Base-by-base conservation (phyloP, 2,329 filamentous ascomycete genomes). In the Fusarium mangiferae region DNA sequence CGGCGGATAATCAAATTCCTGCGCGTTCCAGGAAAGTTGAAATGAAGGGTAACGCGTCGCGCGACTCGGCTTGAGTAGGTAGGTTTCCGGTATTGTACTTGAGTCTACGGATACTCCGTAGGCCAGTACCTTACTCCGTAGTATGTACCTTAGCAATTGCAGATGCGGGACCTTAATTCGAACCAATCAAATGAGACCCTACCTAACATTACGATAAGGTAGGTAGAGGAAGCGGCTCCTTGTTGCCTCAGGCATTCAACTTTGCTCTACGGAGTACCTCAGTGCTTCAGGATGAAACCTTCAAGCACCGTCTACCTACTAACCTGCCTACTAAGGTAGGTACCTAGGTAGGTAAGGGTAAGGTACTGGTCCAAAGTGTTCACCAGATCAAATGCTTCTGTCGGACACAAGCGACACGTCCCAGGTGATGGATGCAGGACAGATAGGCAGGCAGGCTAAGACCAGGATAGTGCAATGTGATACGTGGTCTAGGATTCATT, bases 1-100 rank as follows among this genome's bases (percentile, higher is more conserved):
- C 26, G 55, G 46, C 57, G 45, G 49, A 65, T 26, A 42, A 41
- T 62, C 36, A 57, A 51, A 49, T 41, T 44, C 60, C 60, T 65
- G 59, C 56, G 52, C 58, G 66, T 70, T 59, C 68, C 73, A 73
- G 73, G 64, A 69, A 66, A 62, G 64, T 66, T 60, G 56, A 71
- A 67, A 74, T 65, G 55, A 66, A 70, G 65, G 62, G 58, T 68
- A 73, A 78, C 76, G 76, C 76, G 76, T 77, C 76, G 76, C 76
- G 76, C 76, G 71, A 73, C 73, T 64, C 48, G 51, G 61, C 60
- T 49, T 49, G 45, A 42, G 68, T 63, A 74, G 68, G 68, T 63
- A 74, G 68, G 56, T 68, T 66, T 26, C 39, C 36, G 42, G 45
- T 35, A 54, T 38, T 54, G 24, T 26, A 38, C 51, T 54, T 39